Evolutionary conservation across 116 monocot genomes (phyloP), one percentile per base, ranked within the genome.

Genomic region (Cymodocea nodosa): DNA sequence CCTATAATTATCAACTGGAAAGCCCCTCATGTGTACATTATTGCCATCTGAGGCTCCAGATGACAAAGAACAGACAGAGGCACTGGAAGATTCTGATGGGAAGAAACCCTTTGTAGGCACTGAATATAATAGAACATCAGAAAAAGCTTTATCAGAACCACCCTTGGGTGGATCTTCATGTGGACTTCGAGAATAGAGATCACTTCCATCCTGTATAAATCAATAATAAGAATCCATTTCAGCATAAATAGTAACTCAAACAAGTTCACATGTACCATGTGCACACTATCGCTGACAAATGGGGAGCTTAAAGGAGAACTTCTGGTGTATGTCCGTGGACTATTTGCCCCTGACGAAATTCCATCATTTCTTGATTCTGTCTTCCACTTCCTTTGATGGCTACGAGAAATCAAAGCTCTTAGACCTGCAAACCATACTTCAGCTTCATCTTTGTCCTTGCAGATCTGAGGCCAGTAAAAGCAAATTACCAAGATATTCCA

Each of bases 381-480:
- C 75, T 81, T 87, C 83, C 87, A 90, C 75, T 77, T 90, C 34
- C 79, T 74, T 37, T 83, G 76, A 83, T 83, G 85, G 61, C 73
- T 81, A 51, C 87, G 85, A 22, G 95, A 85, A 60, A 95, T 95
- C 70, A 95, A 71, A 70, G 95, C 87, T 79, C 85, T 90, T 48
- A 95, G 69, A 71, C 95, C 95, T 71, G 87, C 90, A 85, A 95
- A 95, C 95, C 95, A 95, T 52, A 90, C 87, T 81, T 95, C 95
- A 40, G 95, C 95, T 83, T 95, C 95, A 80, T 95, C 95, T 83
- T 95, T 95, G 77, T 95, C 95, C 70, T 95, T 95, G 68, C 95
- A 95, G 58, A 95, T 95, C 95, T 95, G 73, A 48, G 10, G 50
- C 23, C 23, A 17, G 16, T 23, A 50, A 24, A 51, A 51, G 12